Conservation (phyloP, 225 moss, liverwort and hornwort genomes). For the Climacium dendroides region DNA sequence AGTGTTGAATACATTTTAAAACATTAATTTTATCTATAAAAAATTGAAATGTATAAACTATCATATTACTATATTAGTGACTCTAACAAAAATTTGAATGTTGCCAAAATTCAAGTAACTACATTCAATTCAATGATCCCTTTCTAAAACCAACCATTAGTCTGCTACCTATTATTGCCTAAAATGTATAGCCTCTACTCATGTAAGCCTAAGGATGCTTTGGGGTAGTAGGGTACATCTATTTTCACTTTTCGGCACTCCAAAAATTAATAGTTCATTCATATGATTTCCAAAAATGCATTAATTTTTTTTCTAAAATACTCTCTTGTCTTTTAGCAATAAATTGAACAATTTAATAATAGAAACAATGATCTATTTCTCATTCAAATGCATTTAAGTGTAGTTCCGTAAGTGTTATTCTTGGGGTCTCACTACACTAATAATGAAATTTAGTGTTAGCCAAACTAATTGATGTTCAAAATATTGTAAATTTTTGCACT, state of each 20-base stretch:
- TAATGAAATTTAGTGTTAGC: neutral
- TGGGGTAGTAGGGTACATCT: no score
- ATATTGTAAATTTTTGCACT: neutral
- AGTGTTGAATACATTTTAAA: no score
- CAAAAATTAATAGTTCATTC: no score
- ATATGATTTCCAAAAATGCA: no score
- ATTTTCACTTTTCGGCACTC: no score
- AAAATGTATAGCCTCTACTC: neutral
- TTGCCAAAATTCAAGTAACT: neutral
- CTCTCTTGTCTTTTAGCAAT: no score
- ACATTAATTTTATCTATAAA: no score
- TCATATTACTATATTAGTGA: no score
- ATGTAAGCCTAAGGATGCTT: no score
- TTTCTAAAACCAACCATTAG: neutral
- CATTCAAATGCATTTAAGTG: neutral
- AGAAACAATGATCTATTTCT: neutral
- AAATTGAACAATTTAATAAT: neutral
- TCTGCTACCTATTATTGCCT: neutral
- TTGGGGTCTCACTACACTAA: neutral
- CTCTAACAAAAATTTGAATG: no score
- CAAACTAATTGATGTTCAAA: neutral
- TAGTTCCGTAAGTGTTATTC: neutral
- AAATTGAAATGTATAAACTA: no score
- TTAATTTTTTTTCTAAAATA: no score
- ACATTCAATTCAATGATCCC: accelerated